Base-by-base conservation (phyloP, 345 rosid genomes). In the Draba incana region DNA sequence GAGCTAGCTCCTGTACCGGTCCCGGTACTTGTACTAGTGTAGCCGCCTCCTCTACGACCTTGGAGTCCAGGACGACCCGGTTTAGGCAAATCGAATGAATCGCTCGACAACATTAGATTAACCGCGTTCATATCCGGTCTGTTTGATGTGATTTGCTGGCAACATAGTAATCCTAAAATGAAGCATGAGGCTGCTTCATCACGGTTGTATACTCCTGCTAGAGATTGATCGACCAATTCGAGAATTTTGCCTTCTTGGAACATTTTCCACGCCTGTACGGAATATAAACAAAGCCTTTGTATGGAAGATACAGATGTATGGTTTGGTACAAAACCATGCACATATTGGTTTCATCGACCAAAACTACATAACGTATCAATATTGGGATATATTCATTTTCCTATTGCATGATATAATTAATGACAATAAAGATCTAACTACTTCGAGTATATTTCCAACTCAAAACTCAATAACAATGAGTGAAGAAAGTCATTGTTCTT, bases 81-180 rank as follows among this genome's bases (percentile, higher is more conserved):
- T 70, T 30, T 80, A 2, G 98, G 93, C 79, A 92, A 61, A 41
- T 83, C 86, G 37, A 92, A 88, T 0, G 98, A 90, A 43, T 92
- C 92, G 16, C 96, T 85, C 5, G 91, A 92, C 56, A 92, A 85
- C 97, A 92, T 92, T 74, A 84, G 90, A 77, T 84, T 80, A 74
- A 90, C 81, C 2, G 79, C 59, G 76, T 80, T 88, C 97, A 92
- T 92, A 33, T 84, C 92, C 2, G 98, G 98, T 78, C 97, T 81
- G 47, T 86, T 85, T 15, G 70, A 13, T 7, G 79, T 42, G 4
- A 25, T 82, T 53, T 89, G 85, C 43, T 92, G 97, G 71, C 98
- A 92, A 78, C 97, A 92, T 6, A 92, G 71, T 72, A 92, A 66
- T 13, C 97, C 98, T 45, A 92, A 73, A 54, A 88, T 84, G 76